Conservation (phyloP, 2,329 filamentous ascomycete species). For the Colletotrichum incanum region DNA sequence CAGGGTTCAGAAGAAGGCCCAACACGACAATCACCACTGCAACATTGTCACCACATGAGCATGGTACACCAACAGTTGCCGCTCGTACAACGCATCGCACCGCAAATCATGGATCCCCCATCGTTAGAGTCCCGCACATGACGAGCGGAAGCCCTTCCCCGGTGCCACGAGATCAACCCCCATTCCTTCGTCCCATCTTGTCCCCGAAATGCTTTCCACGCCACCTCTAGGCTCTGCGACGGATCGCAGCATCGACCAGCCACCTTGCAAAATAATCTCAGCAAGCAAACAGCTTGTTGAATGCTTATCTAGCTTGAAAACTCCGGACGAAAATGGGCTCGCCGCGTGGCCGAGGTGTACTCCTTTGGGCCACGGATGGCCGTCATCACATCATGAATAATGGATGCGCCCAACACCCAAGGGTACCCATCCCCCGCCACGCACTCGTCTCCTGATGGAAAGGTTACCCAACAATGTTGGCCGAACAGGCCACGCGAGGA, state of each 20-base stretch:
- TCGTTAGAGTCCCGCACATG: conserved; percentile 8
- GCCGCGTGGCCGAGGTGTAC: neutral
- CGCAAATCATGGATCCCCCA: conserved; percentile 3
- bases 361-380: neutral
- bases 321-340: conserved; percentile 8
- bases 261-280: conserved; percentile 5
- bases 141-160: conserved; percentile 41
- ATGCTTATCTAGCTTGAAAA: conserved; percentile 5
- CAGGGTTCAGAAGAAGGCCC: conserved; percentile 5
- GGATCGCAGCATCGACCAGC: conserved; percentile 22
- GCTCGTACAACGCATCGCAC: conserved; percentile 1
- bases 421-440: neutral
- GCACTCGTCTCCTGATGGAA: neutral
- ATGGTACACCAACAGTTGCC: neutral
- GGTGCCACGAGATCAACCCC: conserved; percentile 40
- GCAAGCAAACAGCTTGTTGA: conserved; percentile 18
- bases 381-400: conserved; percentile 19
- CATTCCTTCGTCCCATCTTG: conserved; percentile 39
- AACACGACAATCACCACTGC: conserved; percentile 12
- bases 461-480: conserved; percentile 14
- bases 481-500: conserved; percentile 19
- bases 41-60: conserved; percentile 5
- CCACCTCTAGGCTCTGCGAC: conserved; percentile 22
- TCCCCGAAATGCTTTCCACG: conserved; percentile 23
- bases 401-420: neutral